Percentiles rank a stretch among this genome's conserved stretches.
Evolutionary conservation across 306 rosid species (phyloP).

Genomic region (Pterocarpus santalinus): DNA sequence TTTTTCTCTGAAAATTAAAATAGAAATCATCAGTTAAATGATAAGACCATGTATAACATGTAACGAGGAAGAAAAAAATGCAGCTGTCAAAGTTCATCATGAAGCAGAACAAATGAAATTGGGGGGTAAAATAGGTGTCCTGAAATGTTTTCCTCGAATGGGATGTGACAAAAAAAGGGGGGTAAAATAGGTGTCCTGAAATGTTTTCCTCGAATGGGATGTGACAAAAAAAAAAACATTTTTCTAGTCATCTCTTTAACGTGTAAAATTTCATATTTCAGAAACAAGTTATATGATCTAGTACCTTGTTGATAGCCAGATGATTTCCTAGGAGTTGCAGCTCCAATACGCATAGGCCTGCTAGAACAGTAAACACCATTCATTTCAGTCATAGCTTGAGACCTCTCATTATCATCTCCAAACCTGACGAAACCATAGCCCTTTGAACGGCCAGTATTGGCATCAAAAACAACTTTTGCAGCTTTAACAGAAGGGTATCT

Average conservation of each 20-base stretch:
- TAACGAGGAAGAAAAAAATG: constrained; percentile 14
- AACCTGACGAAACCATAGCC: constrained; percentile 98
- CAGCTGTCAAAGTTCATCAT: neutral
- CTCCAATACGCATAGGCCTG: constrained; percentile 96
- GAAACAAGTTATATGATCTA: constrained; percentile 9
- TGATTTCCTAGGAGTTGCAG: constrained; percentile 96
- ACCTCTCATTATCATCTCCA: constrained; percentile 88
- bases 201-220: no score
- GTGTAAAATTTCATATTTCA: constrained; percentile 23
- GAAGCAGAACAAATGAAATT: constrained; percentile 7
- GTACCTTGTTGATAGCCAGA: constrained; percentile 87
- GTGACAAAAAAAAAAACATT: no score
- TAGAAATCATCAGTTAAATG: neutral
- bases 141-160: constrained; percentile 3
- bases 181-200: neutral
- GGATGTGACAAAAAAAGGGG: neutral
- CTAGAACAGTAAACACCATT: constrained; percentile 87
- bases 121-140: neutral
- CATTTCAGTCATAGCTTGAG: constrained; percentile 91
- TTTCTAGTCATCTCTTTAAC: no score
- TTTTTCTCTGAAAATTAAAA: neutral
- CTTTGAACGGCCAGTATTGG: constrained; percentile 94
- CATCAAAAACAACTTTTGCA: constrained; percentile 96
- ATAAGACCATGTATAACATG: neutral
- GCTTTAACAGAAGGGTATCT: constrained; percentile 91